These are phyloP conservation scores for Gossypium thurberi DNA, from an alignment of 345 rosid genomes.

Conservation along the genomic window DNA sequence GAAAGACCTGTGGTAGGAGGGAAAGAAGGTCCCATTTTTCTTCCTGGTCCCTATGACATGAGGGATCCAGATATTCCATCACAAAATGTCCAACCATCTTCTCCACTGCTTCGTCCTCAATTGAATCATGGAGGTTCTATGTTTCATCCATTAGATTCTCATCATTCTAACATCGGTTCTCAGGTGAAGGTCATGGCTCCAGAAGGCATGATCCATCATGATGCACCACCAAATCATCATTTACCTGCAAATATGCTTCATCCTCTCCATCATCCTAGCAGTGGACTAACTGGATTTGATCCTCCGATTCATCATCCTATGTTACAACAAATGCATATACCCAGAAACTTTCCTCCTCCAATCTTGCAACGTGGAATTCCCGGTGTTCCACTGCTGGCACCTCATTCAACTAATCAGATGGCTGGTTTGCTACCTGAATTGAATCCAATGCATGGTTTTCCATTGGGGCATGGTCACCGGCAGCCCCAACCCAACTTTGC, in stretches of 20 bases:
- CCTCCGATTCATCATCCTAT: constrained; percentile 47
- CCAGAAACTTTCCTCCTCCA: constrained; percentile 49
- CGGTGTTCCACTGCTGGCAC: constrained; percentile 34
- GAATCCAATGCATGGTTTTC: constrained; percentile 54
- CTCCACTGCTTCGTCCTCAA: constrained; percentile 46
- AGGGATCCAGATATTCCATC: constrained; percentile 45
- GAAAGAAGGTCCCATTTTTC: constrained; percentile 47
- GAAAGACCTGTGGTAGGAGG: constrained; percentile 43
- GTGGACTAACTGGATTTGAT: constrained; percentile 55
- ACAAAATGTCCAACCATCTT: constrained; percentile 35
- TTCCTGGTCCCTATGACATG: constrained; percentile 42
- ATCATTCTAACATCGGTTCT: constrained; percentile 47
- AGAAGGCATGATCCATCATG: constrained; percentile 52
- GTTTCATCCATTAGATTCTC: constrained; percentile 54
- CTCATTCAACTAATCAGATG: constrained; percentile 50
- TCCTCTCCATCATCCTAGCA: constrained; percentile 51
- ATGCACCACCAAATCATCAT: constrained; percentile 43
- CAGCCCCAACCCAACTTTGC: constrained; percentile 56
- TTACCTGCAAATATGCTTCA: constrained; percentile 49
- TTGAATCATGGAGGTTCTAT: constrained; percentile 49
- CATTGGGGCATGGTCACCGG: constrained; percentile 51
- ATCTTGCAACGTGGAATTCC: constrained; percentile 54
- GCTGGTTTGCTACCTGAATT: constrained; percentile 50
- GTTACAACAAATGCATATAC: constrained; percentile 62
- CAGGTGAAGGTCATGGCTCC: constrained; percentile 52